phyloP scores from a whole-genome alignment of 306 rosid genomes.

The Rosa persica region DNA sequence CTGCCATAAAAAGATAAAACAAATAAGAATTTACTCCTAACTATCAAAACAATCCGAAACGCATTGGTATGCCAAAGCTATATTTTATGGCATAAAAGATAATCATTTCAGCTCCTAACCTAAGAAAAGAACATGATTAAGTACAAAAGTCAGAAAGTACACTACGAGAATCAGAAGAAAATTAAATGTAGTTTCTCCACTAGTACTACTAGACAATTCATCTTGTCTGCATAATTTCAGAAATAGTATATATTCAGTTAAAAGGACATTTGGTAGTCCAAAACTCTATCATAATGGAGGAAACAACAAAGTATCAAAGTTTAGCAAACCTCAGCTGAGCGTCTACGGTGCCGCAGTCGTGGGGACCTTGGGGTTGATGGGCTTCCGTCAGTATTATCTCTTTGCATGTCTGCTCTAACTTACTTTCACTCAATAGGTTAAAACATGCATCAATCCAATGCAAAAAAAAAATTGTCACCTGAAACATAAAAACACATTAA shows the following conservation, averaged over 20 bases:
- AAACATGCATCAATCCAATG: conserved; percentile 31
- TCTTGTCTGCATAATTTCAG: neutral
- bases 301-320: conserved; percentile 10
- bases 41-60: neutral
- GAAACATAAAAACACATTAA: conserved; percentile 31
- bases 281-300: neutral
- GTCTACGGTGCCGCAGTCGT: conserved; percentile 69
- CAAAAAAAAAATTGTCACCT: conserved; percentile 38
- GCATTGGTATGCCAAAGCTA: neutral
- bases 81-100: neutral
- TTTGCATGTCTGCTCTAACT: conserved; percentile 55
- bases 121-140: neutral
- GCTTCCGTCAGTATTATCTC: conserved; percentile 37
- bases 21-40: neutral
- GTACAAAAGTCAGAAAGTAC: neutral
- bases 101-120: neutral
- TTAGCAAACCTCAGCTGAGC: conserved; percentile 71
- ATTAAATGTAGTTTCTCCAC: neutral
- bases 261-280: neutral
- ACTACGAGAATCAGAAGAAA: neutral
- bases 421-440: conserved; percentile 32
- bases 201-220: neutral
- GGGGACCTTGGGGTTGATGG: conserved; percentile 35
- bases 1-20: conserved; percentile 23
- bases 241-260: neutral